Evolutionary conservation across 164 flowering plant species (phyloP).

Genomic region (Magnolia kwangsiensis): DNA sequence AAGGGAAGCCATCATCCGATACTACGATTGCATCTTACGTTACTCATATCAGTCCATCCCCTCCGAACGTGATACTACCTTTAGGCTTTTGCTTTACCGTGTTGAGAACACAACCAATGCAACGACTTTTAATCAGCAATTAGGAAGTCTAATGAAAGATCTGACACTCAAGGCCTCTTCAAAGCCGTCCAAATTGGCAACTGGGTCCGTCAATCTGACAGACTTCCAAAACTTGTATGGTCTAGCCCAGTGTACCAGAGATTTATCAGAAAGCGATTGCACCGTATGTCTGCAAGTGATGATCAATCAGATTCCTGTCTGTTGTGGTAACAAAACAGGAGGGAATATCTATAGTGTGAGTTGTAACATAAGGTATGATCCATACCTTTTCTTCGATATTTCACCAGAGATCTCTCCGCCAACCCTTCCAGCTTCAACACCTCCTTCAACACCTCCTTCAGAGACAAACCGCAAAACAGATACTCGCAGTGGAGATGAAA

Average conservation of each 20-base stretch:
- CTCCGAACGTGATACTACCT: neutral
- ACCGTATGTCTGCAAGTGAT: slow-evolving; percentile 20
- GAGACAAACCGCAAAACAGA: too few species aligned
- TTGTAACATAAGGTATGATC: slow-evolving; percentile 40
- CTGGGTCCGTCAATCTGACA: slow-evolving; percentile 4
- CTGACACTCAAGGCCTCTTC: slow-evolving; percentile 23
- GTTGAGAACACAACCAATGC: slow-evolving; percentile 23
- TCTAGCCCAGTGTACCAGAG: slow-evolving; percentile 41
- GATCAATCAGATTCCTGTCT: neutral
- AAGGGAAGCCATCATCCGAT: slow-evolving; percentile 26
- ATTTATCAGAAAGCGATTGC: slow-evolving; percentile 24
- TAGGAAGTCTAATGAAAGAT: slow-evolving; percentile 13
- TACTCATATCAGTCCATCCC: slow-evolving; percentile 22
- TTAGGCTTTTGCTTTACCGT: neutral
- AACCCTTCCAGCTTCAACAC: too few species aligned
- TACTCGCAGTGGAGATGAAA: too few species aligned
- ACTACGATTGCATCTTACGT: slow-evolving; percentile 28
- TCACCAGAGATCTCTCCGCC: neutral
- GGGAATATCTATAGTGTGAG: slow-evolving; percentile 25
- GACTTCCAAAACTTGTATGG: slow-evolving; percentile 21
- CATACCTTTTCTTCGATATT: slow-evolving; percentile 18
- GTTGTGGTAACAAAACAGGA: slow-evolving; percentile 24
- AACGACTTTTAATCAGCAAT: slow-evolving; percentile 9
- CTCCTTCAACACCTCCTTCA: too few species aligned
- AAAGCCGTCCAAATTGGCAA: slow-evolving; percentile 19